Evolutionary conservation across 2,329 filamentous ascomycete genomes (phyloP), one percentile per base, ranked within the genome.

Genomic region (Xylaria sp.): DNA sequence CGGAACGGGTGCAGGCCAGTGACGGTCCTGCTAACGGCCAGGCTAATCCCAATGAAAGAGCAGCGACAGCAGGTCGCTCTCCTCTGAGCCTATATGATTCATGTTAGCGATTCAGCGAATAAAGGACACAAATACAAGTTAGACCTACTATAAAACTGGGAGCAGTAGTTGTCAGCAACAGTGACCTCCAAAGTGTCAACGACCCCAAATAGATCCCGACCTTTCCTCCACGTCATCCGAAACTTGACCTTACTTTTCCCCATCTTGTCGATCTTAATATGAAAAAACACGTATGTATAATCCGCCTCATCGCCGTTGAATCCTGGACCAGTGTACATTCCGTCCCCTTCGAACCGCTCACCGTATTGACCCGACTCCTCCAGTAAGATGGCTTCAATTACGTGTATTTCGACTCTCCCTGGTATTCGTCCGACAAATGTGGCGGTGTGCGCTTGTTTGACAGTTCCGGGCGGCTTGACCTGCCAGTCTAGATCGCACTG

Each of bases 251-350:
- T 56, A n/a, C 32, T 12, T 3, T 10, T 48, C 7, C 58, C 66
- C 13, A 1, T 8, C 3, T 18, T 3, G 5, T 20, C 28, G 10
- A 34, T 2, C 9, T 2, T 8, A 1, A 69, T 28, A 20, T 52
- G 54, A 32, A 69, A 69, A 57, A 44, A 69, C 9, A 65, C 37
- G 10, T 65, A 65, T 2, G 62, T 69, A 10, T n/a, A 7, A 15
- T 32, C 20, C 18, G 6, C 13, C 0, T 25, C 50, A 32, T 65
- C 20, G 34, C 52, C 25, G 58, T 57, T 54, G 34, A 62, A 63
- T 25, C 56, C 56, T 5, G 51, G 44, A 12, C 39, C 25, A 1
- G 58, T 50, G 3, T 57, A 12, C 3, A 2, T 15, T 15, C 7
- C 6, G 1, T 52, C 32, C 1, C 66, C 66, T 4, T 39, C 18